Evolutionary conservation across 164 flowering plant species (phyloP), one percentile per base, ranked within the genome.

Genomic region (Magnolia officinalis): DNA sequence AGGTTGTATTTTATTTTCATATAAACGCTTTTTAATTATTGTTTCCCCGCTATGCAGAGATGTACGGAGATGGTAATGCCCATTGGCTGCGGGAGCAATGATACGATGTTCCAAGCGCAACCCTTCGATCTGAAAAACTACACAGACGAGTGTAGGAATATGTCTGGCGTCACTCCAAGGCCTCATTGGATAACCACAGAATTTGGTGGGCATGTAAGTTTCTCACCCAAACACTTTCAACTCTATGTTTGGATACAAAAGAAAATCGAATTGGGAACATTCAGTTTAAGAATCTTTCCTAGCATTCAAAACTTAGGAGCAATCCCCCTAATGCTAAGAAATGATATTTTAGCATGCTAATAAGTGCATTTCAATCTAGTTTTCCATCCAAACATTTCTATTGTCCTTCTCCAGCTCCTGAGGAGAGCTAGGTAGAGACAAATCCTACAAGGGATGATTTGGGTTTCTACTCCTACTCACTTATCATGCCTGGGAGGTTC

Each of bases 11-110:
- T 37, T 37, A 37, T 37, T 37, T 37, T 37, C 45, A 4, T 37
- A 37, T 5, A 37, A 37, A 37, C 6, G 6, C 45, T 37, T 37
- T 37, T 37, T 37, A 37, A 37, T 37, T 37, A 37, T 37, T 37
- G 45, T 37, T 37, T 37, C 4, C 18, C n/a, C n/a, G 71, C 70
- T 61, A 6, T 75, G 37, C 65, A 90, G 93, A 75, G 77, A 29
- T 90, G 96, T 63, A 90, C 87, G 70, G 96, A 92, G 63, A 80
- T 92, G 76, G 90, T 86, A 75, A 83, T 87, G 50, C 92, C 91
- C 5, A 81, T 90, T 8, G 91, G 87, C 4, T 75, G 75, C 20
- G 85, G 80, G 3, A 49, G 52, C 50, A 84, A 89, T 5, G 85
- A 82, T 14, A 84, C 90, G 0, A 88, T 92, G 92, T 90, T 86